These are phyloP conservation scores for Aspergillus hortae DNA, from an alignment of 2,329 filamentous ascomycete genomes.

Conservation along the genomic window DNA sequence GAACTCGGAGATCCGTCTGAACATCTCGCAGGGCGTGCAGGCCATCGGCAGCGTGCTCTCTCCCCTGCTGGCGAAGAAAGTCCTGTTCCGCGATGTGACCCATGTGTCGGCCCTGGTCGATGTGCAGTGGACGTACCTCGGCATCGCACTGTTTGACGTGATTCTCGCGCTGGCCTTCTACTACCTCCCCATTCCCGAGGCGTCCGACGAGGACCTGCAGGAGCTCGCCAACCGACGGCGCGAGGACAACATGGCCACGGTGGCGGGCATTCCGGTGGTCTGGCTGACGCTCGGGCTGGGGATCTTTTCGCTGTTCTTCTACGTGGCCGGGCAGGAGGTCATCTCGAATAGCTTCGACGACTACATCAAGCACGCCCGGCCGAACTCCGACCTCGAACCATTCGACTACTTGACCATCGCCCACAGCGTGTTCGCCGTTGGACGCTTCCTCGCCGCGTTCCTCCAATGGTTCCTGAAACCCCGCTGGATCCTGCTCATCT, in stretches of 20 bases:
- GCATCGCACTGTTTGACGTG: conserved; percentile 59
- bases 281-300: conserved; percentile 56
- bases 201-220: conserved; percentile 58
- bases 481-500: conserved; percentile 53
- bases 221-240: conserved; percentile 51
- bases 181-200: conserved; percentile 61
- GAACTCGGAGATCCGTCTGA: conserved; percentile 58
- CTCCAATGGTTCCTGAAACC: conserved; percentile 55
- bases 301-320: conserved; percentile 56
- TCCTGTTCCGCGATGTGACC: conserved; percentile 51
- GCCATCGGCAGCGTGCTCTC: conserved; percentile 59
- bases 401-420: conserved; percentile 52
- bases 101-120: conserved; percentile 54
- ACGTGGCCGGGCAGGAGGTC: conserved; percentile 59
- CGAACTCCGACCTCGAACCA: conserved; percentile 25
- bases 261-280: conserved; percentile 48
- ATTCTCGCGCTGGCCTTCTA: conserved; percentile 58
- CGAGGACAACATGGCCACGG: conserved; percentile 46
- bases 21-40: conserved; percentile 60
- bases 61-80: conserved; percentile 57
- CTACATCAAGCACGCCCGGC: conserved; percentile 42
- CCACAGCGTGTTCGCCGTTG: conserved; percentile 56
- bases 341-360: conserved; percentile 47
- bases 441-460: conserved; percentile 55
- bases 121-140: conserved; percentile 64